Evolutionary conservation across 768 basidiomycete species (phyloP), one percentile per base, ranked within the genome.

Genomic region (Trametes sanguinea): DNA sequence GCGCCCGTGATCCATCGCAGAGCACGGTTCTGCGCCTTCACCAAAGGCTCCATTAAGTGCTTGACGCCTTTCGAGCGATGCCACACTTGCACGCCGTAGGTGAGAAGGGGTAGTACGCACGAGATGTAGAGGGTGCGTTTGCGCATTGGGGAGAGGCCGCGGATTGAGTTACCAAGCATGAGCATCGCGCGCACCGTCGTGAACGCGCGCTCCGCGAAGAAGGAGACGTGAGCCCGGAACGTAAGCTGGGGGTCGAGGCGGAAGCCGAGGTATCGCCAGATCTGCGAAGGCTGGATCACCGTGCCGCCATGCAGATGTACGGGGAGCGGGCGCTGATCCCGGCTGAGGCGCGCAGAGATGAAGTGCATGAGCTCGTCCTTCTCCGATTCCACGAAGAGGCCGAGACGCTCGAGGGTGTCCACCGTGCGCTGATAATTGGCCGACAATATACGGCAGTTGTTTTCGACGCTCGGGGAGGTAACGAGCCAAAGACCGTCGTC

Each of bases 321-420:
- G 4, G 29, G 48, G 8, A 50, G 30, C 10, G 48, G 48, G 3
- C 6, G 11, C 30, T 50, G 48, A 2, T 7, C 2, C 4, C 29
- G 27, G 48, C 13, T 10, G 33, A 14, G 13, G 27, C 27, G 29
- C n/a, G 3, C 9, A 6, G 47, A 60, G 6, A 54, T 43, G 27
- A 67, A 67, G 44, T 67, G 66, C 57, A 65, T 65, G 2, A 64
- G 50, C 43, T 67, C 66, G 22, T 50, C 39, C 55, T 67, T 67
- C 14, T 60, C 62, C 3, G 30, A 5, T 42, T 67, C 65, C 2
- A 55, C 42, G 4, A 8, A 44, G 14, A 68, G 51, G 4, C 65
- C 67, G 4, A 66, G 43, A 3, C 57, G 55, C 0, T 8, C 17
- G 22, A 68, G 57, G 16, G 61, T 43, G 3, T 2, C 16, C 16